Percentiles rank a stretch among this genome's conserved stretches.
Evolutionary conservation across 768 basidiomycete species (phyloP).

Genomic region (Tulasnella sp.): DNA sequence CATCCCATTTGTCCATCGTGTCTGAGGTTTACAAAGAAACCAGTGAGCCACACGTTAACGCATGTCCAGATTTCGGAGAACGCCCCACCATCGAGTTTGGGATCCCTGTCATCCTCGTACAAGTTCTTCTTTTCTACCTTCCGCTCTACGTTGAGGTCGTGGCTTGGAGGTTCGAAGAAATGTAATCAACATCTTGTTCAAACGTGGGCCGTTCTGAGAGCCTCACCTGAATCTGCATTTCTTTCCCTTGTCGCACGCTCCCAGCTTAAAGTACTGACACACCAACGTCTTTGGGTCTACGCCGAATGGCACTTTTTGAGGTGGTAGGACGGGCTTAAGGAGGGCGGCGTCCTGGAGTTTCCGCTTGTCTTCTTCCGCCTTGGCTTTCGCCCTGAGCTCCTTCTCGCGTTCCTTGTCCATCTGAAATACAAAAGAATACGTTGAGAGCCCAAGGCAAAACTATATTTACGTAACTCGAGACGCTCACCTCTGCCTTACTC

Average conservation of each 20-base stretch:
- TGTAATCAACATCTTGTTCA: neutral
- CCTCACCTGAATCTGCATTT: conserved; percentile 77
- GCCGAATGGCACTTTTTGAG: conserved; percentile 85
- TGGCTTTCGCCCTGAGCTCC: conserved; percentile 59
- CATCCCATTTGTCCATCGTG: conserved; percentile 97
- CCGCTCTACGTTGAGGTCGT: conserved; percentile 76
- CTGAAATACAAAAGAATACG: conserved; percentile 13
- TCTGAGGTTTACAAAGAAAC: conserved; percentile 40
- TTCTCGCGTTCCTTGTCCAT: conserved; percentile 84
- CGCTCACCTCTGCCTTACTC: conserved; percentile 43
- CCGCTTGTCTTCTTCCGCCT: conserved; percentile 70
- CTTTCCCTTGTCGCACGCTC: conserved; percentile 82
- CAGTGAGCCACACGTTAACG: conserved; percentile 20
- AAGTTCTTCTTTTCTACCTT: conserved; percentile 94
- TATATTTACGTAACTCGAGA: too few species aligned
- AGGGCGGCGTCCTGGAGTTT: conserved; percentile 76
- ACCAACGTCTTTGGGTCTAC: conserved; percentile 90
- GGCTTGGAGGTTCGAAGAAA: conserved; percentile 31
- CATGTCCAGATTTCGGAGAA: neutral
- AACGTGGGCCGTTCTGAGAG: neutral
- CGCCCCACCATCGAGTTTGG: conserved; percentile 53
- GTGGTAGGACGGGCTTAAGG: conserved; percentile 57
- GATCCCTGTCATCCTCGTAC: conserved; percentile 79
- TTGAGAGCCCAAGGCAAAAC: conserved; percentile 19
- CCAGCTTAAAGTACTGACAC: conserved; percentile 87